Base-by-base conservation (phyloP, 2,329 filamentous ascomycete species). In the Sclerotinia borealis region DNA sequence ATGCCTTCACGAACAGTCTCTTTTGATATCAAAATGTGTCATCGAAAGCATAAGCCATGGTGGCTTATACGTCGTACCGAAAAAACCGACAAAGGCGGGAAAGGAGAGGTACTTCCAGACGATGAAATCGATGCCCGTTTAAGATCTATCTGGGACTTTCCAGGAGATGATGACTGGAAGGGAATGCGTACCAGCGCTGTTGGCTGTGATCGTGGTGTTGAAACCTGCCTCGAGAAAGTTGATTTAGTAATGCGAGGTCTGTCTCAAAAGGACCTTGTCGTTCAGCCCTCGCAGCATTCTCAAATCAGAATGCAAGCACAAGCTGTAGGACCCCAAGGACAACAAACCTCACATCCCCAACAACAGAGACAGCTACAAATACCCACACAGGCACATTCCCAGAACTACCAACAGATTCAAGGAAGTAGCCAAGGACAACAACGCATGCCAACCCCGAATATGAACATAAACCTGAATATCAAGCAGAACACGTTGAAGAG, bases 11-110 rank as follows among this genome's bases (percentile, higher is more conserved):
- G 72, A 51, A 75, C 76, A 22, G 71, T 85, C n/a, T 75, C 76
- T 2, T 74, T 90, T 43, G 79, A 84, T 43, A 75, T 86, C n/a
- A 78, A 77, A 50, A 76, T 86, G 55, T 77, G 77, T 59, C 74
- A 77, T 11, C 79, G 82, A 19, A 77, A 78, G 43, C 81, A 80
- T 29, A 76, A 79, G 11, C 68, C 72, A 15, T 75, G 73, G 73
- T 75, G 73, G 73, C 66, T 68, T 56, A 56, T 75, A n/a, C 55
- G 55, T 50, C 70, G 72, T 4, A 63, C 55, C 3, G 67, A 71
- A 39, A 50, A 67, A 71, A 59, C 68, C 65, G 61, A 74, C 68
- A 68, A 68, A 27, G 71, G 68, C 15, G 29, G 41, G 13, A 39
- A 34, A 49, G 43, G 41, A 25, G 56, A 59, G n/a, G 56, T 17